Base-by-base conservation (phyloP, 805 yeast genomes). In the Komagataella phaffii region DNA sequence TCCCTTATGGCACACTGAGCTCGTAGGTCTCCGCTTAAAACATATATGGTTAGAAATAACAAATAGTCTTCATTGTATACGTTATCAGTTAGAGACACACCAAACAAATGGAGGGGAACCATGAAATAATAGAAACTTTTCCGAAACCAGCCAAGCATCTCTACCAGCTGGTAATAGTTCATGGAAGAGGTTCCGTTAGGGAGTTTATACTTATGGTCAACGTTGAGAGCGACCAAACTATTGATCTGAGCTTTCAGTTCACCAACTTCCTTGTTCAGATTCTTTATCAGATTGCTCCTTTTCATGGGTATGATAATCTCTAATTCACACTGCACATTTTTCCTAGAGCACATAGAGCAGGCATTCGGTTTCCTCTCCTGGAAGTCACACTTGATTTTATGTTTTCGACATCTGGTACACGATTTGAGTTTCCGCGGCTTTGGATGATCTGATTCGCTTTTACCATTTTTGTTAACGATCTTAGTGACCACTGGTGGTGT, bases 351-450 rank as follows among this genome's bases (percentile, higher is more conserved):
- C 30, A 76, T 71, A 2, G 81, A 62, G 58, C 88, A 83, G 0
- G 85, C 76, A 21, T 64, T 59, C 3, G 88, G 87, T 43, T 69
- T 63, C 14, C 78, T 74, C 21, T 60, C 59, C 12, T 64, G 55
- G 10, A 82, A 82, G 59, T 82, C 83, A 63, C 88, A 83, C 58
- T 75, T 79, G 17, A 82, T 80, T 61, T 83, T 83, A 57, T 80
- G 83, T 58, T 76, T 77, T 43, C 88, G 70, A 62, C 88, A 83
- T 36, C 84, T 68, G 3, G 75, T 70, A 60, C 88, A 83, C 8
- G 85, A 76, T 57, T 80, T 80, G 47, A 79, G 58, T 8, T 71
- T 69, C 53, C 71, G 67, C 47, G 74, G 74, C 52, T 63, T 67
- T 3, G 67, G 63, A n/a, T 59, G 63, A 51, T 61, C 64, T 7